A percentile compares a stretch with the other conserved stretches of the same genome.
phyloP scores from a whole-genome alignment of 805 yeast species.

The Kluyveromyces aestuarii region DNA sequence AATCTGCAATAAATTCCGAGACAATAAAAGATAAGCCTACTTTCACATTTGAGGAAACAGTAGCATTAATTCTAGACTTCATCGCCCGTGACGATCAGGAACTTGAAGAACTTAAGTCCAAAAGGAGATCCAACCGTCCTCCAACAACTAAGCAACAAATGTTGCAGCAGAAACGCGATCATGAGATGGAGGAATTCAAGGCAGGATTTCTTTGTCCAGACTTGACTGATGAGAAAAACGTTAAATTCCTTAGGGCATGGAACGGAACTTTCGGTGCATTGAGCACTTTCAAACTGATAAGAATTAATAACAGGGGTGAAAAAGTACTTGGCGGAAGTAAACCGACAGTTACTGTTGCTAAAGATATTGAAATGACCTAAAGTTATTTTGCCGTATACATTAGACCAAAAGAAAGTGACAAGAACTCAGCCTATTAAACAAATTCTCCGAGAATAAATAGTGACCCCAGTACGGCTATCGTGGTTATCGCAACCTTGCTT shows the following conservation, averaged over 20 bases:
- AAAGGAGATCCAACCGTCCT: constrained; percentile 86
- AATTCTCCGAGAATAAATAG: background rate
- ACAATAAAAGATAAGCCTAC: constrained; percentile 29
- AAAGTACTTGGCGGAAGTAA: constrained; percentile 17
- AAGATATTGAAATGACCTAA: constrained; percentile 17
- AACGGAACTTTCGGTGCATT: constrained; percentile 75
- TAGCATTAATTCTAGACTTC: constrained; percentile 50
- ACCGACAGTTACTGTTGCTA: constrained; percentile 1
- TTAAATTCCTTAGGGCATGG: constrained; percentile 59
- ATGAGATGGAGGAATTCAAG: constrained; percentile 51
- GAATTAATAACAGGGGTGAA: constrained; percentile 22
- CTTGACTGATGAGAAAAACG: constrained; percentile 50
- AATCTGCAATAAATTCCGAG: constrained; percentile 42
- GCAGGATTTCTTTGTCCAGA: constrained; percentile 74
- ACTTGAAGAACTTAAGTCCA: constrained; percentile 45
- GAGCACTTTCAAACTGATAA: constrained; percentile 46
- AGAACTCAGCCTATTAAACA: background rate
- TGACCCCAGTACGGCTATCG: background rate
- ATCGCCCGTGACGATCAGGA: constrained; percentile 70
- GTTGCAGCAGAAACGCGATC: constrained; percentile 50
- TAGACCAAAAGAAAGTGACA: constrained; percentile 2
- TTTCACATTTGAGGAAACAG: constrained; percentile 52
- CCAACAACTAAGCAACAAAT: constrained; percentile 59
- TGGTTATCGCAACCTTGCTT: background rate
- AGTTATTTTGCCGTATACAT: background rate